These are phyloP conservation scores for Magnolia sinica DNA, from an alignment of 164 flowering plant genomes.

Conservation along the genomic window DNA sequence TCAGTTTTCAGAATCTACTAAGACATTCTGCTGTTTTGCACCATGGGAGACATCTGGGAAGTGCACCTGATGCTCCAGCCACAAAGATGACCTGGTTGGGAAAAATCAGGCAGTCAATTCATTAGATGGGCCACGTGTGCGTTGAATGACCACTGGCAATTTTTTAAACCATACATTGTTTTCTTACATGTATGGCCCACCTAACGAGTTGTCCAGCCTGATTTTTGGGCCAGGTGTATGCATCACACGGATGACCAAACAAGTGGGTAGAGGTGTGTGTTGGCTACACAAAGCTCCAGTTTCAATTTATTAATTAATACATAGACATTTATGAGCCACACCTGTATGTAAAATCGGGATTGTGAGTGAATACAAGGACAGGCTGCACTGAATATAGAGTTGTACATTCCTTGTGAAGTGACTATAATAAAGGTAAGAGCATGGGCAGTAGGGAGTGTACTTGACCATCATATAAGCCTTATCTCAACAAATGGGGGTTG, in stretches of 20 bases:
- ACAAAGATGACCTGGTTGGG: background rate
- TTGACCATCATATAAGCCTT: too few relatives aligned
- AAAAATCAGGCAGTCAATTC: background rate
- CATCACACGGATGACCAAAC: background rate
- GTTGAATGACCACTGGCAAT: background rate
- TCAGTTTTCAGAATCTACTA: too few relatives aligned
- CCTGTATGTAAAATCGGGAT: background rate
- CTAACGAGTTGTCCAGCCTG: background rate
- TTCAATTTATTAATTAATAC: background rate
- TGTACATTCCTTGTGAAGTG: too few relatives aligned
- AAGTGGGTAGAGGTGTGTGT: background rate
- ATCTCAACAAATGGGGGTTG: too few relatives aligned
- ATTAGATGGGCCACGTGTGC: background rate
- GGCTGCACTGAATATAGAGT: too few relatives aligned
- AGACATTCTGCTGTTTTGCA: too few relatives aligned
- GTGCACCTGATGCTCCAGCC: background rate
- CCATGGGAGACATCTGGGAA: background rate
- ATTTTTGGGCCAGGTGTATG: background rate
- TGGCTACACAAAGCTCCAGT: background rate
- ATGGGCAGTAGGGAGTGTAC: too few relatives aligned
- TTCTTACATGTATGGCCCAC: background rate
- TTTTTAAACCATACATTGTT: background rate
- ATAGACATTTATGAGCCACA: background rate
- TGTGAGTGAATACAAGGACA: too few relatives aligned
- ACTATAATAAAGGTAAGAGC: too few relatives aligned